phyloP scores from a whole-genome alignment of 2,329 filamentous ascomycete species.

The Daldinia sp. region DNA sequence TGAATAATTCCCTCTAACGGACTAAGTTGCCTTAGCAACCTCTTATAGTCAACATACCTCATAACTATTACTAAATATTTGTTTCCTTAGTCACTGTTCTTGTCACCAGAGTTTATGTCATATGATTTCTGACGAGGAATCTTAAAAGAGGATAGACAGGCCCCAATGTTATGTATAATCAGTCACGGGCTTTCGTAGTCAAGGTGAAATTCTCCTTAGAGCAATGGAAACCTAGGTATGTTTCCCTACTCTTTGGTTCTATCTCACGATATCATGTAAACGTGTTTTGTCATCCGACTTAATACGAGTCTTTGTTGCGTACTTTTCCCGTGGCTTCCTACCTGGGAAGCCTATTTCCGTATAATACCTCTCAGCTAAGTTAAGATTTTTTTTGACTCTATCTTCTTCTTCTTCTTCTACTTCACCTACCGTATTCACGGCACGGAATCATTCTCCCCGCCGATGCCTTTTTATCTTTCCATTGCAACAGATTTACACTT shows the following conservation, averaged over 20 bases:
- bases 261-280: not conserved
- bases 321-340: not conserved
- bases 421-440: not conserved
- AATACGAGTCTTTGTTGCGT: not conserved
- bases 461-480: not conserved
- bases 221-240: not conserved
- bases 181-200: not conserved
- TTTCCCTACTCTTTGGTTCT: not conserved
- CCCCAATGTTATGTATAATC: too few species aligned
- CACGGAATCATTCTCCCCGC: not conserved
- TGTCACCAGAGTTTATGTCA: too few species aligned
- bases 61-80: too few species aligned
- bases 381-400: too few species aligned
- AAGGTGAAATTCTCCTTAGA: not conserved
- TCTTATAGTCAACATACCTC: too few species aligned
- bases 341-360: too few species aligned
- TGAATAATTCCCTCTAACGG: not conserved
- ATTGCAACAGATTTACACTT: not conserved
- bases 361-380: too few species aligned
- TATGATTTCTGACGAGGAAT: too few species aligned
- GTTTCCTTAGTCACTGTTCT: too few species aligned
- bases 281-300: not conserved
- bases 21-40: too few species aligned
- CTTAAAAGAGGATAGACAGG: too few species aligned
- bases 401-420: too few species aligned